Evolutionary conservation across 768 basidiomycete species (phyloP).

Genomic region (Asterophora parasitica): DNA sequence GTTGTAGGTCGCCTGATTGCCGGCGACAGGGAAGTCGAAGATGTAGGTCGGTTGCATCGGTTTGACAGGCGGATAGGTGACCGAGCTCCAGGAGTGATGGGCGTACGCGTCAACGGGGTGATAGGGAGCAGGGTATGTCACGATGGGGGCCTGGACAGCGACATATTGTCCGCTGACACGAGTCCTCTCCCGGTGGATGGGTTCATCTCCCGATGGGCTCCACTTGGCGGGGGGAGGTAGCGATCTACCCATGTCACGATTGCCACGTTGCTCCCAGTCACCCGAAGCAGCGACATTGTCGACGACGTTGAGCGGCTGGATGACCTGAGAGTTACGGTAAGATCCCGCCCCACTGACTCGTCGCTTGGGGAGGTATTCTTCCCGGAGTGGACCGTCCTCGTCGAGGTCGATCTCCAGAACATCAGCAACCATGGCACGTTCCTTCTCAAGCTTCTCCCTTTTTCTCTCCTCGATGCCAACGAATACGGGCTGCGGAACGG

Average conservation of each 20-base stretch:
- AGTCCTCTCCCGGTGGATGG: constrained; percentile 52
- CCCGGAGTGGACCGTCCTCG: constrained; percentile 76
- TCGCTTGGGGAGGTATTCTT: constrained; percentile 75
- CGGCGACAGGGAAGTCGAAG: constrained; percentile 31
- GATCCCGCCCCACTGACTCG: constrained; percentile 39
- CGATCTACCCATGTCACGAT: constrained; percentile 21
- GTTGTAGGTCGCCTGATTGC: constrained; percentile 29
- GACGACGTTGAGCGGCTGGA: constrained; percentile 8
- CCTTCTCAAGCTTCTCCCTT: constrained; percentile 44
- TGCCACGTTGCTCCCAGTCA: constrained; percentile 15
- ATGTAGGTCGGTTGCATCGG: constrained; percentile 30
- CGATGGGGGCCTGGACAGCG: constrained; percentile 52
- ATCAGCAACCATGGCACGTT: constrained; percentile 38
- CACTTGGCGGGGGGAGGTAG: constrained; percentile 76
- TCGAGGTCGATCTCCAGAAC: constrained; percentile 74
- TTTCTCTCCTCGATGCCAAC: constrained; percentile 65
- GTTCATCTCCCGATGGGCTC: constrained; percentile 80
- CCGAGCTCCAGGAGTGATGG: constrained; percentile 36
- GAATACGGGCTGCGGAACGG: constrained; percentile 61
- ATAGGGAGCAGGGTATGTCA: constrained; percentile 32
- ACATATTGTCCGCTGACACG: constrained; percentile 56
- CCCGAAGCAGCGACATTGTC: constrained; percentile 6
- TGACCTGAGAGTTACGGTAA: constrained; percentile 17
- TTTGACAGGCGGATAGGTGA: constrained; percentile 32
- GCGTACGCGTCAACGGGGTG: constrained; percentile 31